Evolutionary conservation across 2,329 filamentous ascomycete species (phyloP).

Genomic region (Albophoma yamanashiensis): DNA sequence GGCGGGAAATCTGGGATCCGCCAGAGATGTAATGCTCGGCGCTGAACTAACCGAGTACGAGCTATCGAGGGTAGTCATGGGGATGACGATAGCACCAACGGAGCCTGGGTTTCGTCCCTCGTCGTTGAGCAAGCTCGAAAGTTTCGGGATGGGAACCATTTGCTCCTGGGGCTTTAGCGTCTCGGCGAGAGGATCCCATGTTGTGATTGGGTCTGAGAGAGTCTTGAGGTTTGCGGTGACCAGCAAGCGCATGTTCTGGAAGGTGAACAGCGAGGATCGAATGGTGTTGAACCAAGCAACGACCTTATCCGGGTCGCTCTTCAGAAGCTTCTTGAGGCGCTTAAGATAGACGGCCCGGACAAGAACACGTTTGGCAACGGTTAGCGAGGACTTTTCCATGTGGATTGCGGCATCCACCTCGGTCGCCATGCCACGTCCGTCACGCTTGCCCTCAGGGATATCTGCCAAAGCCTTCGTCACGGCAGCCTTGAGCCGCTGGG

Average conservation of each 20-base stretch:
- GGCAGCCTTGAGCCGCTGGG: slow-evolving; percentile 48
- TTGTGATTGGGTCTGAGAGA: slow-evolving; percentile 62
- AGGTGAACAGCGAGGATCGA: slow-evolving; percentile 64
- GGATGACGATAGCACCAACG: slow-evolving; percentile 66
- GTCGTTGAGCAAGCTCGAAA: slow-evolving; percentile 59
- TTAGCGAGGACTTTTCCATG: slow-evolving; percentile 63
- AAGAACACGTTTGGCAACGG: slow-evolving; percentile 69
- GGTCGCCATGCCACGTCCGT: slow-evolving; percentile 57
- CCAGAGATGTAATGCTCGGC: slow-evolving; percentile 63
- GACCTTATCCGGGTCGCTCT: slow-evolving; percentile 64
- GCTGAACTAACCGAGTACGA: slow-evolving; percentile 75
- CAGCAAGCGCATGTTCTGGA: slow-evolving; percentile 76
- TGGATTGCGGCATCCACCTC: slow-evolving; percentile 70
- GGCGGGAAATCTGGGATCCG: slow-evolving; percentile 68
- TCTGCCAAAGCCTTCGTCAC: slow-evolving; percentile 80
- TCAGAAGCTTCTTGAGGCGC: slow-evolving; percentile 69
- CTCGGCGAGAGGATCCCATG: slow-evolving; percentile 54
- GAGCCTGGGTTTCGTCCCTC: slow-evolving; percentile 67
- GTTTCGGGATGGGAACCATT: slow-evolving; percentile 60
- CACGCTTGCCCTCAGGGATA: slow-evolving; percentile 84
- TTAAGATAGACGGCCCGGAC: slow-evolving; percentile 84
- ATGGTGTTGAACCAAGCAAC: slow-evolving; percentile 69
- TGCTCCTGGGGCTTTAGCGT: slow-evolving; percentile 28
- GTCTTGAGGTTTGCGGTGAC: slow-evolving; percentile 72
- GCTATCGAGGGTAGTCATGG: slow-evolving; percentile 86